Evolutionary conservation across 495 filamentous ascomycete species (phyloP).

Genomic region (Cercophora samala): DNA sequence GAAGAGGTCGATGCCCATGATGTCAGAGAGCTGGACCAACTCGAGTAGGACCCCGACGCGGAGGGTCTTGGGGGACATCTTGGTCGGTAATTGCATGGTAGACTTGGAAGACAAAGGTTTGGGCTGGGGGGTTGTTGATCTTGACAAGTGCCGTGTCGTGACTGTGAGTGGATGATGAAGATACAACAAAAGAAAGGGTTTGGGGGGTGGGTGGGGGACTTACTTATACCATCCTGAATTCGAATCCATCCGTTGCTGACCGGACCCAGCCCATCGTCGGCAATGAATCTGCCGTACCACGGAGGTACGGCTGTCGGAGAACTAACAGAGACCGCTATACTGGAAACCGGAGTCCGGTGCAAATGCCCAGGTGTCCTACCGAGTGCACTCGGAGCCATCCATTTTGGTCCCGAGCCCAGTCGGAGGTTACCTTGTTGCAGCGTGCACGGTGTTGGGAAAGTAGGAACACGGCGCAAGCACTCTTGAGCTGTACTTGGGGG

Average conservation of each 20-base stretch:
- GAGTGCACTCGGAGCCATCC: neutral
- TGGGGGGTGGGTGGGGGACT: neutral
- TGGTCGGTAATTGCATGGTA: neutral
- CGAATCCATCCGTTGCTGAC: neutral
- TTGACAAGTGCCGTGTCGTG: too few species aligned
- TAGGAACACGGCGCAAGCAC: neutral
- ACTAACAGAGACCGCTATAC: neutral
- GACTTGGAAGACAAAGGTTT: too few species aligned
- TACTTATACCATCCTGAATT: neutral
- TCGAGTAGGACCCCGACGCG: slow-evolving; percentile 30
- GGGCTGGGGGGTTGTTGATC: too few species aligned
- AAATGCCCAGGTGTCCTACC: neutral
- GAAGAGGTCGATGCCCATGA: slow-evolving; percentile 28
- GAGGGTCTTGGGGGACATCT: slow-evolving; percentile 14
- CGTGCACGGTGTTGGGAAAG: neutral
- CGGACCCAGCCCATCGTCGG: neutral
- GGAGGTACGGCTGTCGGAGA: neutral
- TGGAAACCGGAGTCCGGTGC: neutral
- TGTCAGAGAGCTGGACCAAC: slow-evolving; percentile 25
- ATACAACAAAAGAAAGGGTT: neutral
- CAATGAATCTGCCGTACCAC: neutral
- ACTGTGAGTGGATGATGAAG: neutral
- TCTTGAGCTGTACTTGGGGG: neutral
- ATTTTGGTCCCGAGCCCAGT: neutral
- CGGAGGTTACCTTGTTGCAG: slow-evolving; percentile 14